Evolutionary conservation across 225 moss, liverwort and hornwort genomes (phyloP).

Genomic region (Marchantia paleacea): DNA sequence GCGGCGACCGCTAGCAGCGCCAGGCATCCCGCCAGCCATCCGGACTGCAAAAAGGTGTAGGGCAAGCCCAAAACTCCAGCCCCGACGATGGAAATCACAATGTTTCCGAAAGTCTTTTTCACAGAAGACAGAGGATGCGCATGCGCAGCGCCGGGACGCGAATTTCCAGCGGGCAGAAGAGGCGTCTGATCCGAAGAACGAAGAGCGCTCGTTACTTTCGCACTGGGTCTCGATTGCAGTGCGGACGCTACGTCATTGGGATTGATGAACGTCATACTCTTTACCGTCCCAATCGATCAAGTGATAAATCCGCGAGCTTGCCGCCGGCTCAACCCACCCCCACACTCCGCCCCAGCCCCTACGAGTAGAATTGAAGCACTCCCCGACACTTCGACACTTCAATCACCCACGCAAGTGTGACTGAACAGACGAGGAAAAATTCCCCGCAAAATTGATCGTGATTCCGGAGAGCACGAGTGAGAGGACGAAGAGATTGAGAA

Average conservation of each 20-base stretch:
- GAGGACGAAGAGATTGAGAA: not conserved
- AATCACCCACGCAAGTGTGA: constrained; percentile 9
- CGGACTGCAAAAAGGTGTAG: constrained; percentile 79
- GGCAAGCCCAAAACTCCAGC: constrained; percentile 88
- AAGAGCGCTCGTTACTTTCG: not conserved
- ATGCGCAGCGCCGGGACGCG: not conserved
- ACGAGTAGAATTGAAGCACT: not conserved
- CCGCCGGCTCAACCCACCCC: not conserved
- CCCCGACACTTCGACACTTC: not conserved
- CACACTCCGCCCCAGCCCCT: not conserved
- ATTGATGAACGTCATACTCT: constrained; percentile 14
- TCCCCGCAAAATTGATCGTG: not conserved
- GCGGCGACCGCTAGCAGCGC: constrained; percentile 48
- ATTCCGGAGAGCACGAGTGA: not conserved
- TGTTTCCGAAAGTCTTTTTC: constrained; percentile 74
- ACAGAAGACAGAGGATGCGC: constrained; percentile 54
- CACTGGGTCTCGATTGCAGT: constrained; percentile 13
- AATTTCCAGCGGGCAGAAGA: constrained; percentile 23
- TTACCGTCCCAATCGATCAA: not conserved
- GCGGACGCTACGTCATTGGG: constrained; percentile 12
- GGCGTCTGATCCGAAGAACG: not conserved
- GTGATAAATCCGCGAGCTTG: not conserved
- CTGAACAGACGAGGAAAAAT: not conserved
- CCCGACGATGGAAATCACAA: constrained; percentile 85
- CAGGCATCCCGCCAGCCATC: constrained; percentile 76